Evolutionary conservation across 768 basidiomycete species (phyloP).

Genomic region (Hericium erinaceus): DNA sequence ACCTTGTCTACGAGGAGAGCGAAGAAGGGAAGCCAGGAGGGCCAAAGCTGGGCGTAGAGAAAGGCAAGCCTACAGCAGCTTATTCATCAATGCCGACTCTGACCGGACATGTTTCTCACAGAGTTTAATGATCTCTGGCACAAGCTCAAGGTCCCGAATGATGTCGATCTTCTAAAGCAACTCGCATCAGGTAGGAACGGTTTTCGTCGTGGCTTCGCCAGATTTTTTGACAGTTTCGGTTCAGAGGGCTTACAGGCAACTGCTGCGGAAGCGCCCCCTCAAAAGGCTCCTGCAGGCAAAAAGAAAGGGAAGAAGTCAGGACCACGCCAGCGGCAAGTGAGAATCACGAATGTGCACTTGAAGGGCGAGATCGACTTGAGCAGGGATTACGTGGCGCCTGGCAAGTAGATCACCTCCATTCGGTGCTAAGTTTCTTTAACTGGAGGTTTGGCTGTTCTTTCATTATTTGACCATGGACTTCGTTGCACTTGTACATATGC

Average conservation of each 20-base stretch:
- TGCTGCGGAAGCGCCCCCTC: conserved; percentile 47
- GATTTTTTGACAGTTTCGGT: background rate
- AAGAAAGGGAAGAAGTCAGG: conserved; percentile 80
- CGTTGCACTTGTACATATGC: no score
- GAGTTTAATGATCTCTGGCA: conserved; percentile 90
- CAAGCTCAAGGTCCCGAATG: conserved; percentile 72
- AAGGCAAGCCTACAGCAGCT: conserved; percentile 47
- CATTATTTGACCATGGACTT: no score
- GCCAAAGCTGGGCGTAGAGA: conserved; percentile 64
- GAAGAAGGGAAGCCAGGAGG: conserved; percentile 24
- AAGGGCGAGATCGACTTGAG: conserved; percentile 81
- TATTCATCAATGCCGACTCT: background rate
- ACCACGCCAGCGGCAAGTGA: conserved; percentile 63
- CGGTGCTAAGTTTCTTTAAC: no score
- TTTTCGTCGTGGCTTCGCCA: conserved; percentile 4
- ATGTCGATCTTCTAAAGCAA: conserved; percentile 71
- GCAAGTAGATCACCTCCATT: conserved; percentile 7
- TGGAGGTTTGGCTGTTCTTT: no score
- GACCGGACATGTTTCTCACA: conserved; percentile 20
- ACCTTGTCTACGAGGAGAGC: conserved; percentile 7
- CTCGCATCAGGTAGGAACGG: conserved; percentile 64
- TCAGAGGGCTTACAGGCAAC: conserved; percentile 78
- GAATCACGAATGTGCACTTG: conserved; percentile 85
- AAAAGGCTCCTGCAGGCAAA: conserved; percentile 43
- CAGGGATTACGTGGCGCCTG: conserved; percentile 48